phyloP scores from a whole-genome alignment of 371 early-diverging fungal genomes.

The Rhizomucor pusillus region DNA sequence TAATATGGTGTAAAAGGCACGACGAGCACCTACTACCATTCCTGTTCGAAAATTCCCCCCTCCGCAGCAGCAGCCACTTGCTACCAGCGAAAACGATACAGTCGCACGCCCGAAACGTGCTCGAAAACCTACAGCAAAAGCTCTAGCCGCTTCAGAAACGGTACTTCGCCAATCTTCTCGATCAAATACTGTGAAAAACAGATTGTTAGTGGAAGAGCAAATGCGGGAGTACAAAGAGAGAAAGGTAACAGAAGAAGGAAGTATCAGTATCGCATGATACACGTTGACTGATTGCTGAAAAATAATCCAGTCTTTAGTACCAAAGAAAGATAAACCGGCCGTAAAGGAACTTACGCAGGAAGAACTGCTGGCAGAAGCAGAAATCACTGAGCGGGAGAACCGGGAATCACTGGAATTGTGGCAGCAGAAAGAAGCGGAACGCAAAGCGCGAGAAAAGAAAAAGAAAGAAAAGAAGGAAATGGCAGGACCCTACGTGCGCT shows the following conservation, averaged over 20 bases:
- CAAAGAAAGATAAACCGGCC: conserved; percentile 47
- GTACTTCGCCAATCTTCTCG: conserved; percentile 57
- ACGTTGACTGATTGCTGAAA: background rate
- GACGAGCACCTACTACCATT: conserved; percentile 7
- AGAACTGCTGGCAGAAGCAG: conserved; percentile 59
- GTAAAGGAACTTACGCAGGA: conserved; percentile 53
- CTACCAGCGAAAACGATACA: background rate
- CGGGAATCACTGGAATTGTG: conserved; percentile 51
- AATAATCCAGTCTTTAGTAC: conserved; percentile 22
- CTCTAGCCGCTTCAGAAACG: background rate
- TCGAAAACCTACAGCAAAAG: background rate
- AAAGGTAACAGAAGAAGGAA: conserved; percentile 19
- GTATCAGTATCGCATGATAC: background rate
- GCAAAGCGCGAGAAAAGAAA: conserved; percentile 43
- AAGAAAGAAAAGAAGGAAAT: conserved; percentile 41
- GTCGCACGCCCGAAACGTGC: conserved; percentile 1
- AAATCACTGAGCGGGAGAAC: conserved; percentile 56
- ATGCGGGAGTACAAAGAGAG: conserved; percentile 46
- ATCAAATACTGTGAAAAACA: conserved; percentile 51
- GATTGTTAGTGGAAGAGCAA: conserved; percentile 52
- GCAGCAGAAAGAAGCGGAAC: conserved; percentile 56
- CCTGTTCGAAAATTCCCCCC: background rate
- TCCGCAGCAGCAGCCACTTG: background rate
- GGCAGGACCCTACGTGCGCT: conserved; percentile 47
- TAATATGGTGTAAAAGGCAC: conserved; percentile 13